Base-by-base conservation (phyloP, 257 asterid genomes). In the Plantago major region DNA sequence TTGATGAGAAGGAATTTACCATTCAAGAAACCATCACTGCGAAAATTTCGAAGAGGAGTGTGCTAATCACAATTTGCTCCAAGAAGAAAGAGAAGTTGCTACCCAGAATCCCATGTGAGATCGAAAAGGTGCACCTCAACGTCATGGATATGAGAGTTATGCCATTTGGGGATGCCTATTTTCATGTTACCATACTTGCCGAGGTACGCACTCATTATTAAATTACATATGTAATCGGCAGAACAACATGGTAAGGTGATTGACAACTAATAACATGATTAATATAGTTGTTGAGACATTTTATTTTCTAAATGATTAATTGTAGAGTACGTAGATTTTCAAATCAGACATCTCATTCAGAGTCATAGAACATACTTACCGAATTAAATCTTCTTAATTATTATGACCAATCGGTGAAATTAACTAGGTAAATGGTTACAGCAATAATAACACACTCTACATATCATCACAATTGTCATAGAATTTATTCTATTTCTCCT, bases 171-270 rank as follows among this genome's bases (percentile, higher is more conserved):
- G 15, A 12, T 16, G 46, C 26, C 6, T 49, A 61, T 18, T 51
- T 77, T 10, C 79, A 77, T 48, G 59, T 77, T 13, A 63, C 79
- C 52, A 19, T 77, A 48, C 69, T 58, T 49, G 72, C 79, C 16
- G 55, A 77, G 82, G 82, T 77, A 52, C 9, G 9, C 15, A 47
- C 15, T 12, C 4, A 47, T 2, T 13, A 2, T 43, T 12, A 12
- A 2, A 12, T 12, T 43, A 43, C n/a, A n/a, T n/a, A n/a, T n/a
- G n/a, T n/a, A n/a, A n/a, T n/a, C n/a, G n/a, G n/a, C n/a, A n/a
- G n/a, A n/a, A n/a, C n/a, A n/a, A n/a, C n/a, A n/a, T n/a, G n/a
- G n/a, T n/a, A n/a, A n/a, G n/a, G n/a, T n/a, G n/a, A n/a, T n/a
- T n/a, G n/a, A n/a, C n/a, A n/a, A n/a, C n/a, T n/a, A n/a, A n/a